A percentile compares a stretch with the other conserved stretches of the same genome.
phyloP scores from a whole-genome alignment of 495 filamentous ascomycete genomes.

The Aspergillus asperescens region DNA sequence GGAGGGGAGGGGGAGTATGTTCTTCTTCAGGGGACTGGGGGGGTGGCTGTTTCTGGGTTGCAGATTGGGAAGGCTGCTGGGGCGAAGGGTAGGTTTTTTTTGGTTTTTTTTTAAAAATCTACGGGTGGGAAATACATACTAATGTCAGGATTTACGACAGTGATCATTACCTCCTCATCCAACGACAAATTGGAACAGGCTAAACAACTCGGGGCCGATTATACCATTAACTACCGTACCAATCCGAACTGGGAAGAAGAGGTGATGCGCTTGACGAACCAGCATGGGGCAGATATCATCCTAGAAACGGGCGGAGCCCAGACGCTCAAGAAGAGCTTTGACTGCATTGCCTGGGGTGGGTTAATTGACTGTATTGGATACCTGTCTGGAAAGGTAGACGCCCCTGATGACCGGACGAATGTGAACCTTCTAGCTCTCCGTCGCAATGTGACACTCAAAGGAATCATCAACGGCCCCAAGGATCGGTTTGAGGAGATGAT shows the following conservation, averaged over 20 bases:
- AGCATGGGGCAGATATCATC: slow-evolving; percentile 62
- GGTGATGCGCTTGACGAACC: slow-evolving; percentile 55
- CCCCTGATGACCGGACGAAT: slow-evolving; percentile 38
- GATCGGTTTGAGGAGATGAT: slow-evolving; percentile 60
- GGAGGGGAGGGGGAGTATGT: slow-evolving; percentile 61
- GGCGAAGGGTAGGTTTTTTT: slow-evolving; percentile 44
- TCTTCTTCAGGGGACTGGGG: slow-evolving; percentile 73
- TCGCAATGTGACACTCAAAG: slow-evolving; percentile 50
- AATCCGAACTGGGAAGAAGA: slow-evolving; percentile 62
- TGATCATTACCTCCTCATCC: slow-evolving; percentile 72
- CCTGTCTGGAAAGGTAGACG: slow-evolving; percentile 52
- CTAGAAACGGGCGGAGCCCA: slow-evolving; percentile 61
- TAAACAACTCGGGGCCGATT: slow-evolving; percentile 53
- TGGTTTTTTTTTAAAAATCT: too few species aligned
- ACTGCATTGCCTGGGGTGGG: slow-evolving; percentile 61
- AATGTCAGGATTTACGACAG: slow-evolving; percentile 19
- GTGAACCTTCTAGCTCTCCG: slow-evolving; percentile 48
- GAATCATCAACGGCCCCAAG: slow-evolving; percentile 56
- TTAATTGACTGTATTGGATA: slow-evolving; percentile 65
- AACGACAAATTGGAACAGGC: slow-evolving; percentile 58
- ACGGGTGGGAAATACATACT: neutral
- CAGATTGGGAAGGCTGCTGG: slow-evolving; percentile 80
- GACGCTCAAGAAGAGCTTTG: slow-evolving; percentile 57
- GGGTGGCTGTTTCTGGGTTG: slow-evolving; percentile 69
- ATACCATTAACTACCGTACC: slow-evolving; percentile 64